A percentile compares a stretch with the other conserved stretches of the same genome.
These are phyloP conservation scores for Penicillium nucicola DNA, from an alignment of 495 filamentous ascomycete genomes.

Conservation along the genomic window DNA sequence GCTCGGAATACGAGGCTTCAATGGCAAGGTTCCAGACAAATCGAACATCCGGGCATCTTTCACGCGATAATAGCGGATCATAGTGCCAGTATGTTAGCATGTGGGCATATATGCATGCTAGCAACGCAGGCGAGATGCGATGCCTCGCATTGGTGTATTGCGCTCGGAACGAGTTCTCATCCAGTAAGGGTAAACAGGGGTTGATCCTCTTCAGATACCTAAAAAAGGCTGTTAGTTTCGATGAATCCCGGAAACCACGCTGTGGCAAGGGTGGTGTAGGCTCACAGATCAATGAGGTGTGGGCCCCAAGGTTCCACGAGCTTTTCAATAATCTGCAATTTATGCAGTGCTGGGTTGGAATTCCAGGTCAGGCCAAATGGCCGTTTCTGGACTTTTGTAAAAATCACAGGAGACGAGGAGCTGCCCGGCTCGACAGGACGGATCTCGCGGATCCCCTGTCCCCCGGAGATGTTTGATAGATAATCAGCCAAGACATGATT, in stretches of 20 bases:
- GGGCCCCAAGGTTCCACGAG: conserved; percentile 10
- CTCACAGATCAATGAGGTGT: conserved; percentile 3
- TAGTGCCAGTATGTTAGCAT: conserved; percentile 6
- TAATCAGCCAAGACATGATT: conserved; percentile 7
- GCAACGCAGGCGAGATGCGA: conserved; percentile 9
- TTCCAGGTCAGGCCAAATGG: conserved; percentile 9
- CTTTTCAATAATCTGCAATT: conserved; percentile 12
- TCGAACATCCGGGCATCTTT: conserved; percentile 6
- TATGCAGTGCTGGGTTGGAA: conserved; percentile 9
- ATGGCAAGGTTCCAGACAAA: conserved; percentile 12
- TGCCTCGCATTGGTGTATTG: conserved; percentile 10
- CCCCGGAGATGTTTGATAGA: conserved; percentile 6
- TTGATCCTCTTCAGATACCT: conserved; percentile 11
- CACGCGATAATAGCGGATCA: conserved; percentile 3
- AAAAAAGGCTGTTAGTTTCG: not conserved
- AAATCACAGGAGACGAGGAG: conserved; percentile 5
- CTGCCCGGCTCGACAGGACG: conserved; percentile 4
- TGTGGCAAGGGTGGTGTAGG: not conserved
- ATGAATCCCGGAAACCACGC: conserved; percentile 7
- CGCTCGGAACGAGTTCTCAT: conserved; percentile 1
- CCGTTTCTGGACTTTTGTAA: conserved; percentile 9
- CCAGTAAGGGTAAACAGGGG: conserved; percentile 6
- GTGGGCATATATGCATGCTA: conserved; percentile 8
- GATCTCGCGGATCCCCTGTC: conserved; percentile 8
- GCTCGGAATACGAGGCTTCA: conserved; percentile 5